Conservation (phyloP, 1,284 basidiomycete genomes). For the Crepidotus sp. region DNA sequence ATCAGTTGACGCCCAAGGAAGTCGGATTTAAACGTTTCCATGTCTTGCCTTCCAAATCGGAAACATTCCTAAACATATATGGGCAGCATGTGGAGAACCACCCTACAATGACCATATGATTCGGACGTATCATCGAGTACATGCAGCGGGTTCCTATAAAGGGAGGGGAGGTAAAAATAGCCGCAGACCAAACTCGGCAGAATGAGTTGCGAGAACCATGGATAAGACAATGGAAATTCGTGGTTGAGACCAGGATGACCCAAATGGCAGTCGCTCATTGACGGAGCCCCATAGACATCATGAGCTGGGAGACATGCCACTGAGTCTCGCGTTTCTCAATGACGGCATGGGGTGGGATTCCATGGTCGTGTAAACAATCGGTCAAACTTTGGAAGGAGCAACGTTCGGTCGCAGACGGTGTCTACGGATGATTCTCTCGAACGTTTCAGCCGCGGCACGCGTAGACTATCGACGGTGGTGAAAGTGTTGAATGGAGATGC, state of each 20-base stretch:
- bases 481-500: constrained; percentile 31
- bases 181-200: background rate
- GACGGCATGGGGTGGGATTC: background rate
- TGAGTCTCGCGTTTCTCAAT: background rate
- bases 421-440: constrained; percentile 3
- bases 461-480: background rate
- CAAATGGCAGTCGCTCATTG: background rate
- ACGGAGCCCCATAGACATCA: background rate
- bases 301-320: too few relatives aligned
- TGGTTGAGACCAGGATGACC: too few relatives aligned
- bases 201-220: background rate
- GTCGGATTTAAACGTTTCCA: background rate
- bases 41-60: background rate
- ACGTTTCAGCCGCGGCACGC: background rate
- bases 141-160: background rate
- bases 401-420: constrained; percentile 1
- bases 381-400: background rate
- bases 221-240: too few relatives aligned
- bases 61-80: background rate
- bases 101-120: background rate
- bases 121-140: background rate
- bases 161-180: constrained; percentile 10
- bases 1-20: constrained; percentile 3
- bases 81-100: background rate
- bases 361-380: background rate